Conservation (phyloP, 331 rosid species). For the Malus hybrid region DNA sequence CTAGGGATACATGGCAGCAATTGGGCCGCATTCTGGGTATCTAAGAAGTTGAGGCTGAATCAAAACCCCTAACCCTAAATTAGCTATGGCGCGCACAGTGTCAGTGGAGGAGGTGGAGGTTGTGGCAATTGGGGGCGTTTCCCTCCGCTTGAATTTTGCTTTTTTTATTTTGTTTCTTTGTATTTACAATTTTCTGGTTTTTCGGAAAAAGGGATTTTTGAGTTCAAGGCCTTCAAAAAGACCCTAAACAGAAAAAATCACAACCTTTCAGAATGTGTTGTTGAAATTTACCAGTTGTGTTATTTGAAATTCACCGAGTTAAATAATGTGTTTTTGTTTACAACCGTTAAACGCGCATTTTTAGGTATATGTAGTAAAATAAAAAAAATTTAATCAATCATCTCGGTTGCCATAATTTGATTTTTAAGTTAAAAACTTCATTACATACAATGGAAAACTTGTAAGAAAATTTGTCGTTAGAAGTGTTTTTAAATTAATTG, state of each 20-base stretch:
- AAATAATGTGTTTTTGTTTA: not conserved
- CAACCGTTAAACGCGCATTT: no score
- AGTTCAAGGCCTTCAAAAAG: not conserved
- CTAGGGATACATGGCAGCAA: conserved; percentile 71
- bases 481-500: no score
- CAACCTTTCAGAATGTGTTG: not conserved
- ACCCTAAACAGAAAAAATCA: not conserved
- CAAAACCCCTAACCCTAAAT: not conserved
- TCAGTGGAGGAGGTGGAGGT: not conserved
- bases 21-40: conserved; percentile 38
- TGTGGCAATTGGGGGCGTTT: not conserved
- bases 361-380: not conserved
- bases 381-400: not conserved
- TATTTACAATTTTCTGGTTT: not conserved
- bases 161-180: not conserved
- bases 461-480: no score
- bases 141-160: not conserved
- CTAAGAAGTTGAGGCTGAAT: not conserved
- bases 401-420: fast-evolving
- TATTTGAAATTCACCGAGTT: not conserved
- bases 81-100: not conserved
- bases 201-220: not conserved
- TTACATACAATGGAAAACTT: no score
- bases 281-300: not conserved
- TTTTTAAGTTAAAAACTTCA: no score